These are phyloP conservation scores for Picochlorum sp. DNA, from an alignment of 139 green algal genomes.

Conservation along the genomic window DNA sequence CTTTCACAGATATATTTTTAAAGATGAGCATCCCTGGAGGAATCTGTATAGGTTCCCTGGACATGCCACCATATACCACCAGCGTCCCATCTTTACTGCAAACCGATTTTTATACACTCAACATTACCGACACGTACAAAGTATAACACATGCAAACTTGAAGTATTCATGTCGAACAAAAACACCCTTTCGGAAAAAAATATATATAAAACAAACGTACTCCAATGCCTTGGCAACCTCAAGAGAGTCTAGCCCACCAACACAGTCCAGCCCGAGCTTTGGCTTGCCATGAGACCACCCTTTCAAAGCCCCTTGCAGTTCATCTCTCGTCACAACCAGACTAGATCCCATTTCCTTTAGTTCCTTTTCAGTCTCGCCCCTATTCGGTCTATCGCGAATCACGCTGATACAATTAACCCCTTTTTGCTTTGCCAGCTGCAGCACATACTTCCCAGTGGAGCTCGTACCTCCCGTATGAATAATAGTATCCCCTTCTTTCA, in stretches of 20 bases:
- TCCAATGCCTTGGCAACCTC: slow-evolving; percentile 48
- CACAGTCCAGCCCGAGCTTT: slow-evolving; percentile 64
- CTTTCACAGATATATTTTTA: slow-evolving; percentile 62
- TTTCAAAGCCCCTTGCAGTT: slow-evolving; percentile 28
- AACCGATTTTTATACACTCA: slow-evolving; percentile 1
- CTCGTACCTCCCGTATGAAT: slow-evolving; percentile 30
- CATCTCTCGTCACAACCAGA: slow-evolving; percentile 49
- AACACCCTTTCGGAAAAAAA: too few relatives aligned
- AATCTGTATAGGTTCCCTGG: slow-evolving; percentile 56
- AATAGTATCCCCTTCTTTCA: slow-evolving; percentile 67
- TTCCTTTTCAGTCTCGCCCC: slow-evolving; percentile 19
- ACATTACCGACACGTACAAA: not conserved
- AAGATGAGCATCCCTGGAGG: slow-evolving; percentile 76
- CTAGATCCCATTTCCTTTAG: slow-evolving; percentile 49
- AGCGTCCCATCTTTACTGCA: slow-evolving; percentile 50
- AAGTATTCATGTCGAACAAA: too few relatives aligned
- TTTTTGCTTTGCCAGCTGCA: slow-evolving; percentile 59
- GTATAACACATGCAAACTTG: too few relatives aligned
- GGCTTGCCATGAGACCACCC: slow-evolving; percentile 25
- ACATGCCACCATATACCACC: slow-evolving; percentile 85
- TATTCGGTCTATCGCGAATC: slow-evolving; percentile 52
- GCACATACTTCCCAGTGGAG: slow-evolving; percentile 48
- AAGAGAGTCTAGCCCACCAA: slow-evolving; percentile 44
- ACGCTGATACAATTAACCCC: slow-evolving; percentile 81
- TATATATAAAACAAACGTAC: too few relatives aligned